These are phyloP conservation scores for Neonectria coccinea DNA, from an alignment of 2,329 filamentous ascomycete genomes.

Conservation along the genomic window DNA sequence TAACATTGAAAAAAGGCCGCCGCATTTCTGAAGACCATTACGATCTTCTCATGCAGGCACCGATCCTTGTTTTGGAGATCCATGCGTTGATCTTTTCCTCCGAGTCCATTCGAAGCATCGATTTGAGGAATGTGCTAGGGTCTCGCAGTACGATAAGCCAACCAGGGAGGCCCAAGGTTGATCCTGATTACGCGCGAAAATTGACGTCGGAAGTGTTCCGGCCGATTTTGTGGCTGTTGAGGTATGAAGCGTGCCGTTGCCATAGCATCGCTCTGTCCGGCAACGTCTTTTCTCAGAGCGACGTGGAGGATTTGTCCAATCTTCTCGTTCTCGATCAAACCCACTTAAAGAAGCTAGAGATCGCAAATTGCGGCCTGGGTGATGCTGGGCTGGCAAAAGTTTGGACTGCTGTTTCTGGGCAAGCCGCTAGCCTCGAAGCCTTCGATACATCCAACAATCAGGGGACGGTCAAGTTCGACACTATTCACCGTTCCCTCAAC, in stretches of 20 bases:
- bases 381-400: slow-evolving; percentile 61
- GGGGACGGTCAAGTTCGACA: slow-evolving; percentile 62
- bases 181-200: slow-evolving; percentile 38
- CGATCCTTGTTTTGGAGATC: slow-evolving; percentile 67
- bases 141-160: slow-evolving; percentile 39
- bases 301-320: slow-evolving; percentile 61
- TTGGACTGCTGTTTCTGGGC: slow-evolving; percentile 60
- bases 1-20: slow-evolving; percentile 51
- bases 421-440: slow-evolving; percentile 58
- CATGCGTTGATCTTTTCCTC: slow-evolving; percentile 68
- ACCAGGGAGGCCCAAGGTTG: slow-evolving; percentile 40
- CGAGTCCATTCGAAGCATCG: slow-evolving; percentile 66
- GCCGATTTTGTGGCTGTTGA: slow-evolving; percentile 63
- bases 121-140: slow-evolving; percentile 60
- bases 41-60: slow-evolving; percentile 60
- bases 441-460: slow-evolving; percentile 66
- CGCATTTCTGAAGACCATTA: slow-evolving; percentile 62
- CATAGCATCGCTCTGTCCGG: slow-evolving; percentile 64
- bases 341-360: slow-evolving; percentile 60
- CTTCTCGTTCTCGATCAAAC: slow-evolving; percentile 50
- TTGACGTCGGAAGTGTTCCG: slow-evolving; percentile 57
- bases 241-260: slow-evolving; percentile 60
- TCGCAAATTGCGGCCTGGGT: slow-evolving; percentile 64
- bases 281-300: slow-evolving; percentile 59
- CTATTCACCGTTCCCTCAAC: slow-evolving; percentile 58